Conservation (phyloP, 1,139 yeast species). For the Hyphopichia wangnamkhiaoensis region DNA sequence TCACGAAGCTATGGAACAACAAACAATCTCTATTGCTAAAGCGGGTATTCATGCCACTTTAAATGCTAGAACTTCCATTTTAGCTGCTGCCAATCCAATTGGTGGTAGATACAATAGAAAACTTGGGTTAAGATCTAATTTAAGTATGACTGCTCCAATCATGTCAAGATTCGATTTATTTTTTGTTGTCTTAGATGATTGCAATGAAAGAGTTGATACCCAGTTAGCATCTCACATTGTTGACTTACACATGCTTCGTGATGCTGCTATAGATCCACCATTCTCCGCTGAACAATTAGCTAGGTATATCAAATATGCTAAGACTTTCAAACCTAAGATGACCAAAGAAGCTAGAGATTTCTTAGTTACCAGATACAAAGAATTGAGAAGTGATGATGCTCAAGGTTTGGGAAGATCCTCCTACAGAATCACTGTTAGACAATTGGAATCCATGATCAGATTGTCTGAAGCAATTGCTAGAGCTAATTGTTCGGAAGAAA, state of each 20-base stretch:
- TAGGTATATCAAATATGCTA: conserved; percentile 87
- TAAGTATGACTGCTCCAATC: conserved; percentile 98
- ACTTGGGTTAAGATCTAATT: conserved; percentile 77
- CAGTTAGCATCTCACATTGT: conserved; percentile 92
- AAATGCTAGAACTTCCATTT: conserved; percentile 91
- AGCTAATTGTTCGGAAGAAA: conserved; percentile 91
- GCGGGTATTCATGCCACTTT: conserved; percentile 98
- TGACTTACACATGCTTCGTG: conserved; percentile 87
- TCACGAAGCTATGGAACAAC: conserved; percentile 99
- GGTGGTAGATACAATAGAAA: conserved; percentile 94
- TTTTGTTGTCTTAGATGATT: conserved; percentile 92
- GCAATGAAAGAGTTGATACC: conserved; percentile 88
- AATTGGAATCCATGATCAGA: conserved; percentile 90
- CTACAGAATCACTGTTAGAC: conserved; percentile 95
- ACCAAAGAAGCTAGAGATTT: conserved; percentile 78
- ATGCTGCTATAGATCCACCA: conserved; percentile 89
- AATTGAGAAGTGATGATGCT: conserved; percentile 86
- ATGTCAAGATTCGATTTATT: conserved; percentile 98
- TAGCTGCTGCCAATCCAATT: conserved; percentile 97
- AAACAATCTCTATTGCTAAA: conserved; percentile 95
- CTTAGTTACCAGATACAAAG: conserved; percentile 80
- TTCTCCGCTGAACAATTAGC: conserved; percentile 85
- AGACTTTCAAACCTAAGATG: conserved; percentile 90
- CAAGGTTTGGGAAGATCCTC: conserved; percentile 87
- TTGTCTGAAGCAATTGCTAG: conserved; percentile 95